Conservation (phyloP, 495 filamentous ascomycete genomes). For the Podospora conica region DNA sequence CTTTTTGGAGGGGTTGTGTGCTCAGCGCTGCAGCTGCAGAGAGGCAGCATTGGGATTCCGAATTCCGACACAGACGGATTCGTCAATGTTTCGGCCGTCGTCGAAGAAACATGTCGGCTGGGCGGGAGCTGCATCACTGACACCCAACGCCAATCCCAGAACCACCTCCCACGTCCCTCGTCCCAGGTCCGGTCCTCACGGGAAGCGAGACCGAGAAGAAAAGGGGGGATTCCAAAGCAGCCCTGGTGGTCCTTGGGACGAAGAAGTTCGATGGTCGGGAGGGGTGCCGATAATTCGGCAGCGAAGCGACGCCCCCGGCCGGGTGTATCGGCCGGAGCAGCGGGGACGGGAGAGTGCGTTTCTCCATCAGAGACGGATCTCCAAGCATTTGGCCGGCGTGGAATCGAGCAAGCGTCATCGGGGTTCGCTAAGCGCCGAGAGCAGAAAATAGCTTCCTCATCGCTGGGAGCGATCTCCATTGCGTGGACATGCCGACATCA, state of each 20-base stretch:
- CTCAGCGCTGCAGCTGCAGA: background rate
- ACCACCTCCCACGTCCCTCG: background rate
- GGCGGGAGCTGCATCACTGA: background rate
- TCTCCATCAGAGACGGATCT: background rate
- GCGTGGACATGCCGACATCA: background rate
- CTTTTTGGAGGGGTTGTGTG: background rate
- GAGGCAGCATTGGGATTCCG: too few relatives aligned
- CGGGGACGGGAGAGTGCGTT: background rate
- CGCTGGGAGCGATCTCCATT: conserved; percentile 2
- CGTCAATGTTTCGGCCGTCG: background rate
- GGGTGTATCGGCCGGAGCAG: conserved; percentile 3
- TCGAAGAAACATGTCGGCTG: background rate
- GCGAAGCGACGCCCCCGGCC: background rate
- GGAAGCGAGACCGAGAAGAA: background rate
- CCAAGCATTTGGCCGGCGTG: background rate
- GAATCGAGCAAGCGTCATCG: conserved; percentile 2
- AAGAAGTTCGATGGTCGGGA: background rate
- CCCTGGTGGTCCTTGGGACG: background rate
- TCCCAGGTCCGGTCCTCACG: background rate
- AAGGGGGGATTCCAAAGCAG: background rate
- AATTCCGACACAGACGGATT: background rate
- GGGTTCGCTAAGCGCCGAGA: conserved; percentile 2
- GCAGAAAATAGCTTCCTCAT: background rate
- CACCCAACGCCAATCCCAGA: background rate
- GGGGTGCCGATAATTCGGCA: background rate